Evolutionary conservation across 2,329 filamentous ascomycete genomes (phyloP).

Genomic region (Calonectria ilicicola): DNA sequence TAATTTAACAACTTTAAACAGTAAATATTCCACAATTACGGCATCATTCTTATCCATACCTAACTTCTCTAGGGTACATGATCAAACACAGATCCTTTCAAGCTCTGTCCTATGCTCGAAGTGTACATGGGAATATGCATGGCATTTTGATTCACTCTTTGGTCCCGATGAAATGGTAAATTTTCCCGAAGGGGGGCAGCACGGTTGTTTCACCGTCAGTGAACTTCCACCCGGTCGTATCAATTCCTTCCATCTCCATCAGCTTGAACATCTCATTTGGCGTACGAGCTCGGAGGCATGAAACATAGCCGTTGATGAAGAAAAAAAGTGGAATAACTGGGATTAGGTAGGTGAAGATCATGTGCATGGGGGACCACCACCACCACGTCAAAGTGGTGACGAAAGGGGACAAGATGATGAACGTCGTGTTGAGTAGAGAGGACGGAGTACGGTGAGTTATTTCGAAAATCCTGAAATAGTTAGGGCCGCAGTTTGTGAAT

Average conservation of each 20-base stretch:
- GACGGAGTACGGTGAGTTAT: constrained; percentile 36
- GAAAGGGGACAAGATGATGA: constrained; percentile 36
- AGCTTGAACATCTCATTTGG: constrained; percentile 30
- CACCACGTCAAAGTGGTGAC: constrained; percentile 36
- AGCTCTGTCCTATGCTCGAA: no score
- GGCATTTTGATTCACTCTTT: constrained; percentile 11
- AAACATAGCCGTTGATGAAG: constrained; percentile 38
- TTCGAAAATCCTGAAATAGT: constrained; percentile 33
- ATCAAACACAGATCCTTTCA: no score
- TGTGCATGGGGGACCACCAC: constrained; percentile 38
- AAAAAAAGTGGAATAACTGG: constrained; percentile 35
- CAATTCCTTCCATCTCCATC: constrained; percentile 32
- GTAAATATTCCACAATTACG: no score
- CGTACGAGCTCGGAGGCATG: constrained; percentile 32
- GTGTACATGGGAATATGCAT: not conserved
- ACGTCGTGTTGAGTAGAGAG: constrained; percentile 35
- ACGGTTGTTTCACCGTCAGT: constrained; percentile 34
- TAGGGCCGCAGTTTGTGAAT: not conserved
- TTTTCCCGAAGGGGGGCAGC: constrained; percentile 35
- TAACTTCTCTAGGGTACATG: no score
- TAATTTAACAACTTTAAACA: no score
- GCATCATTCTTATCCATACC: no score
- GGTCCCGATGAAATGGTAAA: constrained; percentile 36
- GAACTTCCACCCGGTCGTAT: constrained; percentile 32
- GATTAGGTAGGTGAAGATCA: constrained; percentile 37